Conservation (phyloP, 768 basidiomycete genomes). For the Rhodotorula paludigena region DNA sequence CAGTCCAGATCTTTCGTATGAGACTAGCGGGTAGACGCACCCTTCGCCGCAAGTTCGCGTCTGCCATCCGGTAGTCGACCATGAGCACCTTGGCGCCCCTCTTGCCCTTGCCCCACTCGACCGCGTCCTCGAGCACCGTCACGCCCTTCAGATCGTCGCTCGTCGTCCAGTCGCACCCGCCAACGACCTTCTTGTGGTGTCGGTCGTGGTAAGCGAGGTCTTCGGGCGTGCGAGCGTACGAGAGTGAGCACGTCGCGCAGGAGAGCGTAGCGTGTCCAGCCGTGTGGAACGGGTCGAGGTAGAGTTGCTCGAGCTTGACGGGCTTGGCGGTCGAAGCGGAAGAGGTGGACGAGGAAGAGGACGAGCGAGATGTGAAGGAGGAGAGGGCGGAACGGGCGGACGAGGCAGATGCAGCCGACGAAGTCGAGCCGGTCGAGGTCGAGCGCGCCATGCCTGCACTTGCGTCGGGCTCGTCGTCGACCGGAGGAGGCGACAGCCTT, state of each 20-base stretch:
- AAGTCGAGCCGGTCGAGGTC: not conserved
- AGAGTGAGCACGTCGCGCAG: constrained; percentile 26
- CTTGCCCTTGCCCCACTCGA: constrained; percentile 21
- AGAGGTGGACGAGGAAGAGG: not conserved
- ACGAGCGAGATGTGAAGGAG: not conserved
- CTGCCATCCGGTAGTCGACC: constrained; percentile 21
- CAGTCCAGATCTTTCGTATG: not conserved
- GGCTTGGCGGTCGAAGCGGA: not conserved
- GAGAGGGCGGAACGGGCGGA: not conserved
- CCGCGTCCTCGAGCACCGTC: constrained; percentile 17
- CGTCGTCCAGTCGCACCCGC: constrained; percentile 25
- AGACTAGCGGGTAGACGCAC: not conserved
- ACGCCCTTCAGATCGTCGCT: constrained; percentile 5
- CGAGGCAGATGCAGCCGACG: not conserved
- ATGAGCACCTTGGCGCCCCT: constrained; percentile 16
- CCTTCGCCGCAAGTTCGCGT: constrained; percentile 1
- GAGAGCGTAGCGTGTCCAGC: constrained; percentile 21
- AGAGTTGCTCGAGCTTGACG: constrained; percentile 33
- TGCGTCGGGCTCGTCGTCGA: not conserved
- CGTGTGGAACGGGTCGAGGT: constrained; percentile 34
- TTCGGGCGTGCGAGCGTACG: constrained; percentile 32
- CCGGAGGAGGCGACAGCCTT: not conserved
- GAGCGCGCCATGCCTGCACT: not conserved
- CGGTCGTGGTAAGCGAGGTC: constrained; percentile 30
- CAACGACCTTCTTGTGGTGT: constrained; percentile 32